phyloP scores from a whole-genome alignment of 2,329 filamentous ascomycete species.

The Colletotrichum sojae region DNA sequence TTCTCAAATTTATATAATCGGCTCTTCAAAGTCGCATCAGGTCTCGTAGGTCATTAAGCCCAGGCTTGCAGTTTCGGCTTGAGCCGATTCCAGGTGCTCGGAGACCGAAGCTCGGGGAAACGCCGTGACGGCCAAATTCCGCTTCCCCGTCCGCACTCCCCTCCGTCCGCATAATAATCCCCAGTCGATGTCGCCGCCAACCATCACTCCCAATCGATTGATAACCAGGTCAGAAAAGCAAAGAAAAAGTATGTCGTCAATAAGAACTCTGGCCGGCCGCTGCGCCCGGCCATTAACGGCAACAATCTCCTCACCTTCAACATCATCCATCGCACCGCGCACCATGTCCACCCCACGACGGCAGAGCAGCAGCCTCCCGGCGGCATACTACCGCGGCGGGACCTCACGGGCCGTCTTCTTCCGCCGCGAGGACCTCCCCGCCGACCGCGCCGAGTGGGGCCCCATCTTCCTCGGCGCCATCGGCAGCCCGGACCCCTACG shows the following conservation, averaged over 20 bases:
- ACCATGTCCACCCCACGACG: background rate
- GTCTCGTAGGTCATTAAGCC: background rate
- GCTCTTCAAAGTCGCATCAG: background rate
- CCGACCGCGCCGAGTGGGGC: conserved; percentile 60
- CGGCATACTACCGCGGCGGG: conserved; percentile 76
- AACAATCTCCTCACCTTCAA: background rate
- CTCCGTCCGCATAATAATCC: background rate
- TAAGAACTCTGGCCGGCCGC: background rate
- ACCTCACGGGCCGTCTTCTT: conserved; percentile 79
- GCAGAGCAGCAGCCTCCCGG: conserved; percentile 53
- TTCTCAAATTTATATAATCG: background rate
- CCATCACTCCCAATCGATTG: background rate
- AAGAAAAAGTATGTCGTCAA: conserved; percentile 11
- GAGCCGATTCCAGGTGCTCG: conserved; percentile 5
- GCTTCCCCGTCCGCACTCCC: background rate
- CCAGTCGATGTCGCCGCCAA: background rate
- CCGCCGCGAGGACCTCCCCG: conserved; percentile 65
- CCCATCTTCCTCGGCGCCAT: conserved; percentile 72
- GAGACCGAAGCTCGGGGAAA: conserved; percentile 6
- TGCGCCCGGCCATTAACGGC: background rate
- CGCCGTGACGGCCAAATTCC: conserved; percentile 5
- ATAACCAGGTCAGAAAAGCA: background rate
- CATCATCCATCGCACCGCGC: background rate
- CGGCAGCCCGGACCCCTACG: conserved; percentile 76
- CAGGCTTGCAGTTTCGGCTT: conserved; percentile 5